Percentiles rank a stretch among this genome's conserved stretches.
Evolutionary conservation across 176 grass and related monocot species (phyloP).

Genomic region (Avena insularis): DNA sequence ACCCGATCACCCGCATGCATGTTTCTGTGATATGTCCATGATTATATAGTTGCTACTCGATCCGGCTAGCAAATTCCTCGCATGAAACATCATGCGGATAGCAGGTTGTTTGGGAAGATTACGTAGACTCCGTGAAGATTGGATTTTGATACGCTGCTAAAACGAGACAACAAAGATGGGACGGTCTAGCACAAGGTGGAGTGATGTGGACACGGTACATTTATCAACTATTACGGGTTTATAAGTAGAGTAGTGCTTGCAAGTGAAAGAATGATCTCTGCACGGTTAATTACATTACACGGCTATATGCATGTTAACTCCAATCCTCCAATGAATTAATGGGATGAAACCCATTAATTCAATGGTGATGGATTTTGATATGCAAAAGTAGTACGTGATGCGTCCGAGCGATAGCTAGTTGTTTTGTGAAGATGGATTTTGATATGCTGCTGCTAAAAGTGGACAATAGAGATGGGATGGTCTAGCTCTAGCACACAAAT

Average conservation of each 20-base stretch:
- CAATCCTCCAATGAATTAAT: background rate
- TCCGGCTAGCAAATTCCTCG: too few species aligned
- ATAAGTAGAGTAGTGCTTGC: background rate
- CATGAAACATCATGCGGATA: background rate
- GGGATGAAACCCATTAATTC: background rate
- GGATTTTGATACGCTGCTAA: background rate
- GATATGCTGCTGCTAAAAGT: background rate
- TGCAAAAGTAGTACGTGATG: background rate
- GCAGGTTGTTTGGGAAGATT: background rate
- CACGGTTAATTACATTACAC: background rate
- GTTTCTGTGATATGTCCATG: too few species aligned
- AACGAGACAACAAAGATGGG: slow-evolving; percentile 1
- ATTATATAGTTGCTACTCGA: too few species aligned
- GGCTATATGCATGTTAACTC: background rate
- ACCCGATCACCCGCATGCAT: too few species aligned
- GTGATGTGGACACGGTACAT: slow-evolving; percentile 6
- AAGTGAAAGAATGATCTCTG: background rate
- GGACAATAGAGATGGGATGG: background rate
- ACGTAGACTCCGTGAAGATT: background rate
- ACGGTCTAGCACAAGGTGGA: background rate
- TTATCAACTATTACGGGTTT: background rate
- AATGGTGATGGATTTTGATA: background rate
- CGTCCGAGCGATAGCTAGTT: too few species aligned
- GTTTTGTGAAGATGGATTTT: too few species aligned
- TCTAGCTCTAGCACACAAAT: background rate